Evolutionary conservation across 2,329 filamentous ascomycete genomes (phyloP), one percentile per base, ranked within the genome.

Genomic region (Cytospora chrysosperma): DNA sequence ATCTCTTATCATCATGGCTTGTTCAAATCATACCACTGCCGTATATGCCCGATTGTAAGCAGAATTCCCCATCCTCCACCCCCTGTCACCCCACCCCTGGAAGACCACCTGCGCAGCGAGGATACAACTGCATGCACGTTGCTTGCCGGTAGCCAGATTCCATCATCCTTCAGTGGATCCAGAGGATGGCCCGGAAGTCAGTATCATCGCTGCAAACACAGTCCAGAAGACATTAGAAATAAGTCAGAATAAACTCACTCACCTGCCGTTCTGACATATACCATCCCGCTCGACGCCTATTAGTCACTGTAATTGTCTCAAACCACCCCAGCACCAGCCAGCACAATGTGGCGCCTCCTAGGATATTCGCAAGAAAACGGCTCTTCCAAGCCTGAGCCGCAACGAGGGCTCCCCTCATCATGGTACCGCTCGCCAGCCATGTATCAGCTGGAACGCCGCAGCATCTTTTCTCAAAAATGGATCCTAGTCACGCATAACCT

Each of bases 381-480:
- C 37, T 37, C 43, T n/a, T 10, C 28, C 8, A 59, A 54, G 59
- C 59, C 63, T 27, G 55, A 56, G 69, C 78, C 56, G 2, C 65
- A 63, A 34, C 69, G 74, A 47, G 75, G 82, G 24, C 68, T 79
- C 6, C 76, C 78, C 7, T 72, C 78, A 52, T 78, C 77, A 67
- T 80, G 78, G 78, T 80, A 79, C 67, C 74, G 73, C 37, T 76
- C 72, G 10, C 68, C 70, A n/a, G 74, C 74, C 24, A 76, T 79
- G 71, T 81, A 79, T 65, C 74, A 79, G 66, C 72, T 81, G 9
- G 78, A 81, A 63, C 71, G 78, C 12, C 74, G 78, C 5, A 75
- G 78, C 17, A 76, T 81, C 53, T 80, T 80, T 67, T 76, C 73
- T 0, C 70, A 76, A 70, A 72, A 69, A 59, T 79, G 77, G 77